A percentile compares a stretch with the other conserved stretches of the same genome.
These are phyloP conservation scores for Solanum pennellii DNA, from an alignment of 257 asterid species.

Conservation along the genomic window DNA sequence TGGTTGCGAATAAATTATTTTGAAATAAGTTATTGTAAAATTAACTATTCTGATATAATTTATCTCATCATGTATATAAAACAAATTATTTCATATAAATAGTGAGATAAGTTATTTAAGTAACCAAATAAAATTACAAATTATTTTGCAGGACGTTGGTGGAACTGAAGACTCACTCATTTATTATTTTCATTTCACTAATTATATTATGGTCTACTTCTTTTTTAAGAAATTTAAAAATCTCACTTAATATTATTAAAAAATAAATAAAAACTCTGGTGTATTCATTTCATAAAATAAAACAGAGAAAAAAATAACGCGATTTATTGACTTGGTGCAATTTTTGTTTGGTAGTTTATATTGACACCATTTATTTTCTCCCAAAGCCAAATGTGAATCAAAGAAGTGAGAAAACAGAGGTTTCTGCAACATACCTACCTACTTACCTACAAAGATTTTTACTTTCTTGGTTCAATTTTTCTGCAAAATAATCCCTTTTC, in stretches of 20 bases:
- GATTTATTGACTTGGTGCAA: not conserved
- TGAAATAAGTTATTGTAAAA: fast-evolving
- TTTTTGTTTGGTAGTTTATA: not conserved
- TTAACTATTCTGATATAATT: too few relatives aligned
- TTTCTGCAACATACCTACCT: not conserved
- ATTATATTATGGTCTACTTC: not conserved
- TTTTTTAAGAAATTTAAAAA: not conserved
- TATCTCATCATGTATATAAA: too few relatives aligned
- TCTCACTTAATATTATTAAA: not conserved
- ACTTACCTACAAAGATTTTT: not conserved
- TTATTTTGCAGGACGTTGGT: not conserved
- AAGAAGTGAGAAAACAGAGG: not conserved
- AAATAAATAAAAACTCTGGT: not conserved
- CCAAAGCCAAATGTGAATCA: conserved; percentile 2
- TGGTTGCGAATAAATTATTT: too few relatives aligned
- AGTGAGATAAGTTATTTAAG: too few relatives aligned
- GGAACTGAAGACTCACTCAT: not conserved
- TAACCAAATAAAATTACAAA: too few relatives aligned
- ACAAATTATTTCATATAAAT: too few relatives aligned
- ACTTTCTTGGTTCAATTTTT: not conserved
- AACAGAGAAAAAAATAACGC: not conserved
- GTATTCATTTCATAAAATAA: not conserved
- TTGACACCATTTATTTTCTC: not conserved
- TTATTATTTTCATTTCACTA: not conserved
- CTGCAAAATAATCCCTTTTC: not conserved